These are phyloP conservation scores for Podila horticola DNA, from an alignment of 192 early-diverging fungal genomes.

Conservation along the genomic window DNA sequence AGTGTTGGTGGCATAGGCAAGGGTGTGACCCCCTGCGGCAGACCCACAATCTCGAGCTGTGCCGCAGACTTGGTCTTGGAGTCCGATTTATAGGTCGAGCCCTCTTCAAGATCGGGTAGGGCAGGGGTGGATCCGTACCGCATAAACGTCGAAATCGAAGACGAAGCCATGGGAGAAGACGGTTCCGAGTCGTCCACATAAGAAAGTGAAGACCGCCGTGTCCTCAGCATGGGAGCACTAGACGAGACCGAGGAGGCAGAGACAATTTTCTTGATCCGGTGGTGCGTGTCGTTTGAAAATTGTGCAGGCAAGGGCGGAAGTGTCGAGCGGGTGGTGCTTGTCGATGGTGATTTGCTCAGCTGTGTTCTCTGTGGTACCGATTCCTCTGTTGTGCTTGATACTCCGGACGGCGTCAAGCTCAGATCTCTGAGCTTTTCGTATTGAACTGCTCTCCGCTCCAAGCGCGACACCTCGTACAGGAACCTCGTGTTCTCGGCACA, in stretches of 20 bases:
- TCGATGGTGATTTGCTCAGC: conserved; percentile 12
- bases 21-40: conserved; percentile 3
- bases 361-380: not conserved
- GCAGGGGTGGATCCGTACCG: conserved; percentile 14
- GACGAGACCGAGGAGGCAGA: conserved; percentile 39
- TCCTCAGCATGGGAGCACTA: conserved; percentile 25
- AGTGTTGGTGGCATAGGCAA: conserved; percentile 47
- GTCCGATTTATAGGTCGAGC: not conserved
- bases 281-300: conserved; percentile 8
- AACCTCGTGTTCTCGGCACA: conserved; percentile 50
- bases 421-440: conserved; percentile 32
- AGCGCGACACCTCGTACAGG: conserved; percentile 34
- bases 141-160: conserved; percentile 11
- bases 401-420: conserved; percentile 8
- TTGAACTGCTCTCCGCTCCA: conserved; percentile 35
- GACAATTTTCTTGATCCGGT: conserved; percentile 43
- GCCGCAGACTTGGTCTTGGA: not conserved
- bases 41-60: not conserved
- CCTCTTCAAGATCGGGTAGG: conserved; percentile 24
- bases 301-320: conserved; percentile 29
- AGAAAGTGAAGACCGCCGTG: conserved; percentile 18
- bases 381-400: not conserved
- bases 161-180: conserved; percentile 35
- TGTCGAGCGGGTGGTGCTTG: conserved; percentile 6
- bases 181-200: conserved; percentile 43